These are phyloP conservation scores for Escallonia herrerae DNA, from an alignment of 129 eudicot genomes.

Conservation along the genomic window DNA sequence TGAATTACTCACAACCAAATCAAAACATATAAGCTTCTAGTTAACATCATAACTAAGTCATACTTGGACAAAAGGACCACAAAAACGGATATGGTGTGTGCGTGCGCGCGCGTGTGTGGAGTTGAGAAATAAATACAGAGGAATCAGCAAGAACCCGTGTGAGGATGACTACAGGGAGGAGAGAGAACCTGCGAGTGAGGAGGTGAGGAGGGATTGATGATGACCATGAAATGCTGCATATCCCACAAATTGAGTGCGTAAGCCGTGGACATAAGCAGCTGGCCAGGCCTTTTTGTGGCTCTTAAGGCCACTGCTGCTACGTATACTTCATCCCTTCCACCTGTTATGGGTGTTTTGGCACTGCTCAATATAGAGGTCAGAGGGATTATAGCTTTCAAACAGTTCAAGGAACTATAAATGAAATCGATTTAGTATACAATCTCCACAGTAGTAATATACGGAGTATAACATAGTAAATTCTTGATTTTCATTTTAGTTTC, in stretches of 20 bases:
- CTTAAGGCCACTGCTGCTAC: slow-evolving; percentile 69
- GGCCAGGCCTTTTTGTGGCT: slow-evolving; percentile 65
- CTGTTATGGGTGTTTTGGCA: neutral
- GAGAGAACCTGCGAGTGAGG: slow-evolving; percentile 33
- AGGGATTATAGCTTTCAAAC: neutral
- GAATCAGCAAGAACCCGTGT: neutral
- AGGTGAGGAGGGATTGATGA: slow-evolving; percentile 45
- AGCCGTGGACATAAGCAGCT: slow-evolving; percentile 58
- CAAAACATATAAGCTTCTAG: no score
- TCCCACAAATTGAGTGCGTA: slow-evolving; percentile 59
- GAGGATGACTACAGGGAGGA: neutral
- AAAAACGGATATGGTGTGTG: neutral
- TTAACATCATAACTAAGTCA: no score
- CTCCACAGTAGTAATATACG: no score
- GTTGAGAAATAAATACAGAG: neutral
- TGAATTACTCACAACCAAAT: no score
- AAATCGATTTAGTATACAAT: no score
- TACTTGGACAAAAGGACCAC: neutral
- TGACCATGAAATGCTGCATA: slow-evolving; percentile 86
- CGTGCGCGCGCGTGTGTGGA: neutral
- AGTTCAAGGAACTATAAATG: no score
- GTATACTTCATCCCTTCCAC: slow-evolving; percentile 46
- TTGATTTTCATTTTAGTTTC: no score
- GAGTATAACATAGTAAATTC: no score
- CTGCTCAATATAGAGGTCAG: slow-evolving; percentile 5